phyloP scores from a whole-genome alignment of 768 basidiomycete genomes.

The Amanita pallidorosea region DNA sequence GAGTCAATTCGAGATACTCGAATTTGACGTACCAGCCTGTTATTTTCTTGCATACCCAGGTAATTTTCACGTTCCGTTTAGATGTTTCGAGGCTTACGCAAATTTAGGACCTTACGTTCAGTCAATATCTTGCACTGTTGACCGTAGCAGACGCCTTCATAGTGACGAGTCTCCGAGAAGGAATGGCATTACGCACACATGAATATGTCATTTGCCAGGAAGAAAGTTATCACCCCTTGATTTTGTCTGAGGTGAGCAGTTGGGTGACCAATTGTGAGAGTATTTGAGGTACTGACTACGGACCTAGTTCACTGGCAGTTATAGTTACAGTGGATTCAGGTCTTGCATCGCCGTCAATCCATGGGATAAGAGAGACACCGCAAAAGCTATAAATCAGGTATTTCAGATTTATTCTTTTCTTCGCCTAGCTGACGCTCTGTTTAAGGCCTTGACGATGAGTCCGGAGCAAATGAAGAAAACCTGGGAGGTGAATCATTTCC shows the following conservation, averaged over 20 bases:
- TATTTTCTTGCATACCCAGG: constrained; percentile 72
- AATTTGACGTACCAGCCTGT: constrained; percentile 82
- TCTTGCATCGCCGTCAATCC: constrained; percentile 83
- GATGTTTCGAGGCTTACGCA: background rate
- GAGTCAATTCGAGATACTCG: constrained; percentile 76
- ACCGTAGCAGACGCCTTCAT: constrained; percentile 81
- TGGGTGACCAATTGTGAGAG: background rate
- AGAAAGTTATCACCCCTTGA: constrained; percentile 52
- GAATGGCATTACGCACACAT: constrained; percentile 78
- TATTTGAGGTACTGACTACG: background rate
- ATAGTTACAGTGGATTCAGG: constrained; percentile 79
- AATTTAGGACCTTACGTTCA: constrained; percentile 58
- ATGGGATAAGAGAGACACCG: constrained; percentile 78
- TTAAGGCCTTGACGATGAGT: constrained; percentile 62
- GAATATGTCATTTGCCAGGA: constrained; percentile 86
- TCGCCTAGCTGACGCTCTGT: constrained; percentile 7
- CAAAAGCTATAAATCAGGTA: constrained; percentile 59
- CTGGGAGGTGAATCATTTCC: constrained; percentile 48
- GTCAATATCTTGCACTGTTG: constrained; percentile 74
- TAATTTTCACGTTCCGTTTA: background rate
- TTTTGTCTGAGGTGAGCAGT: constrained; percentile 61
- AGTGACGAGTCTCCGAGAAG: constrained; percentile 76
- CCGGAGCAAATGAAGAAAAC: constrained; percentile 62
- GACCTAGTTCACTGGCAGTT: constrained; percentile 71
- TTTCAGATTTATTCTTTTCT: background rate